Conservation (phyloP, 352 stramenopile genomes). For the Thraustotheca clavata region DNA sequence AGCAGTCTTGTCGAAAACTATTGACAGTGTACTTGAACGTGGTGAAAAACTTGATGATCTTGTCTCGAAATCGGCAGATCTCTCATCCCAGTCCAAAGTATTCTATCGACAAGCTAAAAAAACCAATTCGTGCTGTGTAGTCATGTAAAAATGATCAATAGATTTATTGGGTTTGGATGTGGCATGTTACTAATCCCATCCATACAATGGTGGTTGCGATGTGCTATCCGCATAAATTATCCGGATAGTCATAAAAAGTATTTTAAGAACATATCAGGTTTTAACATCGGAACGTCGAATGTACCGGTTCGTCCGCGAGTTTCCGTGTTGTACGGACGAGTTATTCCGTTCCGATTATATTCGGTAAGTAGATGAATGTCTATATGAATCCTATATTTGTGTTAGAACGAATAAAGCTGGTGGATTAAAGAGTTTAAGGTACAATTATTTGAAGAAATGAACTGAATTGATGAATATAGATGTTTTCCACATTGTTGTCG, state of each 20-base stretch:
- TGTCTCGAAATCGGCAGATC: slow-evolving; percentile 97
- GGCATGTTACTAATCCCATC: too few species aligned
- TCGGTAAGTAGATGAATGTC: slow-evolving; percentile 2
- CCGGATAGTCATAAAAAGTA: too few species aligned
- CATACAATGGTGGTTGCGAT: too few species aligned
- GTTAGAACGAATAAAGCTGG: slow-evolving; percentile 77
- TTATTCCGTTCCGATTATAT: slow-evolving; percentile 21
- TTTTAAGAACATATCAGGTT: slow-evolving; percentile 11
- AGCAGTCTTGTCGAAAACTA: slow-evolving; percentile 98
- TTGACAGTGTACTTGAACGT: slow-evolving; percentile 97
- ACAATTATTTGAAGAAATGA: neutral
- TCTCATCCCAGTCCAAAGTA: slow-evolving; percentile 98
- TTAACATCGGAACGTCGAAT: slow-evolving; percentile 10
- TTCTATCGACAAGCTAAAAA: slow-evolving; percentile 99
- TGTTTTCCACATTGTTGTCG: slow-evolving; percentile 81
- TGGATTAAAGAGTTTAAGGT: slow-evolving; percentile 42
- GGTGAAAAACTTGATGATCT: slow-evolving; percentile 98
- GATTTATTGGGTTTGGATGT: too few species aligned
- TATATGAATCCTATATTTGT: neutral
- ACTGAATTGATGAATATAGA: slow-evolving; percentile 24
- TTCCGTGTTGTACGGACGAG: slow-evolving; percentile 12
- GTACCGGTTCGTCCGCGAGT: slow-evolving; percentile 12
- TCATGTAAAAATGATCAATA: too few species aligned
- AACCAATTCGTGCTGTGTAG: slow-evolving; percentile 98
- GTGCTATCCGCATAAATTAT: too few species aligned